Evolutionary conservation across 441 rosid genomes (phyloP).

Genomic region (Populus trichocarpa): DNA sequence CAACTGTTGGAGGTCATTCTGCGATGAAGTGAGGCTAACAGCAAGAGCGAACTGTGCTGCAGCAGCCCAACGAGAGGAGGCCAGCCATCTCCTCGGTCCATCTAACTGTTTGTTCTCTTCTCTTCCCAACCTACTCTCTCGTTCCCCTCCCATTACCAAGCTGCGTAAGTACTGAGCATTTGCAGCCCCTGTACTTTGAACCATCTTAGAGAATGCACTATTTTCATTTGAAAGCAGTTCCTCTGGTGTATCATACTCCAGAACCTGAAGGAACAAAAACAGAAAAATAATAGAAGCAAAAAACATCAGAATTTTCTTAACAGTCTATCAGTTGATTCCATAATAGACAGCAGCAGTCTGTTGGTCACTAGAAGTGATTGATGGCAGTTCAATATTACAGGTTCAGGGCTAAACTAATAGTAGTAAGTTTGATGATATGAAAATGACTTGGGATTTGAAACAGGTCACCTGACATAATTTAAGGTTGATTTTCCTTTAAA

Average conservation of each 20-base stretch:
- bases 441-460: background rate
- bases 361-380: background rate
- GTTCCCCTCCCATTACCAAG: conserved; percentile 57
- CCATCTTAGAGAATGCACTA: conserved; percentile 92
- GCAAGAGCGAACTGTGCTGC: conserved; percentile 90
- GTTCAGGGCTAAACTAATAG: background rate
- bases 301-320: background rate
- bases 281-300: background rate
- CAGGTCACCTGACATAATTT: background rate
- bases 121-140: conserved; percentile 28
- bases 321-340: background rate
- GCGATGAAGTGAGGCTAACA: conserved; percentile 86
- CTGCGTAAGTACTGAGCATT: conserved; percentile 83
- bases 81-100: conserved; percentile 71
- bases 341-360: background rate
- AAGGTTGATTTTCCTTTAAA: background rate
- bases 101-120: conserved; percentile 42
- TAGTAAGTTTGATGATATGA: background rate
- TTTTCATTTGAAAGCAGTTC: conserved; percentile 56
- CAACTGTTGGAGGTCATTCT: conserved; percentile 76
- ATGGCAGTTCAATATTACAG: background rate
- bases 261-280: conserved; percentile 49
- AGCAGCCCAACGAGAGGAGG: conserved; percentile 97
- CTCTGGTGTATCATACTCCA: conserved; percentile 75
- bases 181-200: conserved; percentile 89